These are phyloP conservation scores for Zoysia pacifica DNA, from an alignment of 176 grass and related monocot genomes.

Conservation along the genomic window DNA sequence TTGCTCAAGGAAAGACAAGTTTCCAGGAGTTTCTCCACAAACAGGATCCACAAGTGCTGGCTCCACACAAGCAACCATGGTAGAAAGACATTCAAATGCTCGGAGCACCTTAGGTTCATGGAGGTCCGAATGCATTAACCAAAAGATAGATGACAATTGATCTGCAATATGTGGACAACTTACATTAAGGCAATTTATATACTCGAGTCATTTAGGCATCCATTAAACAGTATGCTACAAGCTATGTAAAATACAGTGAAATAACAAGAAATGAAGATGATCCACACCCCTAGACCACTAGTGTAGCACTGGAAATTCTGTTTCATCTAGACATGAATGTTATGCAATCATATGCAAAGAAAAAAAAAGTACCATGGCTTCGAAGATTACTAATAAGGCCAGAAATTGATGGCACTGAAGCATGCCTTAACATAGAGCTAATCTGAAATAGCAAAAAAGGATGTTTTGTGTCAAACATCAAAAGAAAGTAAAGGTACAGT, in stretches of 20 bases:
- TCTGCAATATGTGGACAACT: constrained; percentile 58
- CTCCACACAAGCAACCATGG: constrained; percentile 74
- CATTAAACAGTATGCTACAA: background rate
- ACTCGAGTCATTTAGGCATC: constrained; percentile 22
- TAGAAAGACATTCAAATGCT: constrained; percentile 79
- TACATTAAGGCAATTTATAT: constrained; percentile 12
- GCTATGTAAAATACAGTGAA: background rate
- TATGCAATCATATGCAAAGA: background rate
- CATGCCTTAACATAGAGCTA: constrained; percentile 72
- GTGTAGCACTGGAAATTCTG: background rate
- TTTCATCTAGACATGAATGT: constrained; percentile 3
- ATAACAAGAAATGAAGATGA: background rate
- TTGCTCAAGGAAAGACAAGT: constrained; percentile 57
- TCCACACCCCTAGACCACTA: constrained; percentile 8
- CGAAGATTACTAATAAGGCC: constrained; percentile 76
- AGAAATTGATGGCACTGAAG: constrained; percentile 69
- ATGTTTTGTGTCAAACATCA: constrained; percentile 20
- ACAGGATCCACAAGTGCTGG: constrained; percentile 55
- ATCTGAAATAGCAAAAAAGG: constrained; percentile 67
- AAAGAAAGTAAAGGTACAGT: constrained; percentile 23
- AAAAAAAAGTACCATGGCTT: constrained; percentile 62
- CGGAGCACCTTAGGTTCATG: constrained; percentile 66
- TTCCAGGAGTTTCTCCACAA: constrained; percentile 44
- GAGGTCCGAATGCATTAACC: constrained; percentile 83
- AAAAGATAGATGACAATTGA: constrained; percentile 89